Conservation (phyloP, 805 yeast species). For the Wickerhamiella sorbophila region DNA sequence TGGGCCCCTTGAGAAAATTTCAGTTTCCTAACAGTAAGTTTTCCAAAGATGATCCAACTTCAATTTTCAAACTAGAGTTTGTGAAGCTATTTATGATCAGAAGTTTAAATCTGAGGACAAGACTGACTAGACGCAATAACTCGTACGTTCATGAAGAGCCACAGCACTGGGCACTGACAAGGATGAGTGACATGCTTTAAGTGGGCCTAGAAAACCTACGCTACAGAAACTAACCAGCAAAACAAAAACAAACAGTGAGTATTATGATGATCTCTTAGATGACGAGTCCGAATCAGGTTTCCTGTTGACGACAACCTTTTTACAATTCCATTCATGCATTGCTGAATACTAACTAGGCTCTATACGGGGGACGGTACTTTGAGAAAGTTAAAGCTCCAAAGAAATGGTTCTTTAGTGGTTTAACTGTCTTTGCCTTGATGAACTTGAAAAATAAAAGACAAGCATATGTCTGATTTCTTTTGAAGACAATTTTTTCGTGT, state of each 20-base stretch:
- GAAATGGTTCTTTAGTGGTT: neutral
- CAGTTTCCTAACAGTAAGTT: constrained; percentile 1
- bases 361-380: neutral
- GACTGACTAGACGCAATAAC: constrained; percentile 3
- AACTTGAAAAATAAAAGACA: constrained; percentile 67
- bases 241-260: constrained; percentile 14
- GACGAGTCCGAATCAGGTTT: constrained; percentile 98
- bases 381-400: neutral
- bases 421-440: constrained; percentile 29
- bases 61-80: constrained; percentile 52
- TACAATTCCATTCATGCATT: constrained; percentile 86
- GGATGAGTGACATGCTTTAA: constrained; percentile 88
- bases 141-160: constrained; percentile 48
- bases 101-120: constrained; percentile 23
- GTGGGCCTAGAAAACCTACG: constrained; percentile 99
- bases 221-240: constrained; percentile 34
- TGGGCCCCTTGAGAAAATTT: neutral
- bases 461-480: constrained; percentile 91
- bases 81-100: constrained; percentile 42
- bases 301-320: constrained; percentile 80
- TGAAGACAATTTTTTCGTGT: constrained; percentile 53
- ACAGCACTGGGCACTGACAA: constrained; percentile 99
- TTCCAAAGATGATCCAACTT: constrained; percentile 33
- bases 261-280: constrained; percentile 57
- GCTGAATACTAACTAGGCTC: constrained; percentile 36